Percentiles rank a stretch among this genome's conserved stretches.
These are phyloP conservation scores for Vanilla planifolia DNA, from an alignment of 106 monocot species.

Conservation along the genomic window DNA sequence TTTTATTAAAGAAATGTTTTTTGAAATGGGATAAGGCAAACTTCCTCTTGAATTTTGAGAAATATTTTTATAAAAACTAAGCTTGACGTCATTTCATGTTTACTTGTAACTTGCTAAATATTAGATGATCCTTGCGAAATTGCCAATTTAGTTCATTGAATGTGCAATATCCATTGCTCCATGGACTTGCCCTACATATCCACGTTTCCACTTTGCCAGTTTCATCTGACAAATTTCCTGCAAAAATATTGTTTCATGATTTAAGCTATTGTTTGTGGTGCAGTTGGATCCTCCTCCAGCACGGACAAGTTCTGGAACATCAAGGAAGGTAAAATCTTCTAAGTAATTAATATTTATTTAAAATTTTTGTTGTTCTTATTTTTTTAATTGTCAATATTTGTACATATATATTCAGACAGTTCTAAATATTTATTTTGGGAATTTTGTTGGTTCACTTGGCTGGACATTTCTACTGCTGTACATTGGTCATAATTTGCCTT, in stretches of 20 bases:
- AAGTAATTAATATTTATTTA: background rate
- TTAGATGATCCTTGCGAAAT: too few species aligned
- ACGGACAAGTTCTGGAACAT: constrained; percentile 22
- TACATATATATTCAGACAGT: background rate
- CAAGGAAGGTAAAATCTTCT: constrained; percentile 20
- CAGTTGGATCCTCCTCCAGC: constrained; percentile 30
- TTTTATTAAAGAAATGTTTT: too few species aligned
- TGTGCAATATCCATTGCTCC: too few species aligned
- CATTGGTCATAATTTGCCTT: background rate
- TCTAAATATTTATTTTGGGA: background rate
- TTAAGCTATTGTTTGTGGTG: constrained; percentile 6
- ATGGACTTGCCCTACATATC: too few species aligned
- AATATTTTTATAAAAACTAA: too few species aligned
- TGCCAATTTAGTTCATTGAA: too few species aligned
- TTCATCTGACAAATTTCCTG: too few species aligned
- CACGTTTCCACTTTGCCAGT: too few species aligned
- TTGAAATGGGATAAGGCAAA: too few species aligned
- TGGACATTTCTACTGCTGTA: background rate
- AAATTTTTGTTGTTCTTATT: background rate
- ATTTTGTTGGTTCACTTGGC: background rate
- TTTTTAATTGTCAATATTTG: background rate
- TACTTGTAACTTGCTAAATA: too few species aligned
- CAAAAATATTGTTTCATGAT: background rate
- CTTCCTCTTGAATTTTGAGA: too few species aligned
- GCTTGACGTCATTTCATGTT: too few species aligned